These are phyloP conservation scores for Pseudocercospora macadamiae DNA, from an alignment of 2,329 filamentous ascomycete species.

Conservation along the genomic window DNA sequence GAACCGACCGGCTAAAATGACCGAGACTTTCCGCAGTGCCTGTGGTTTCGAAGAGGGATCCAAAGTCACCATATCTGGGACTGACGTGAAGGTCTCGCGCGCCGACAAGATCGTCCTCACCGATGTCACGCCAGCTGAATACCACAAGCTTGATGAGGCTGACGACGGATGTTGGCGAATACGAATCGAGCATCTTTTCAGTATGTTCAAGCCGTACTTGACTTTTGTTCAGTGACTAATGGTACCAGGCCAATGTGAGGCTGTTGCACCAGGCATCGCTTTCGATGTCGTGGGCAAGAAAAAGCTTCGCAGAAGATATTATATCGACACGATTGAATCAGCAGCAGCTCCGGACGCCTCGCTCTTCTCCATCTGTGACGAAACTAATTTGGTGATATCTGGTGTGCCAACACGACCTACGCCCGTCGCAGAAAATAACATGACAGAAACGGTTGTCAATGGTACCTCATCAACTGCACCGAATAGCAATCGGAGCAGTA, in stretches of 20 bases:
- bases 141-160: slow-evolving; percentile 23
- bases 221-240: background rate
- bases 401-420: background rate
- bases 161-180: slow-evolving; percentile 42
- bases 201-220: slow-evolving; percentile 3
- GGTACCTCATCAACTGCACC: background rate
- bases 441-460: background rate
- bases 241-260: slow-evolving; percentile 54
- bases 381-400: slow-evolving; percentile 27
- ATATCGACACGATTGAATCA: slow-evolving; percentile 58
- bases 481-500: background rate
- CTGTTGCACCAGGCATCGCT: slow-evolving; percentile 69
- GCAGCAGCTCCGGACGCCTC: slow-evolving; percentile 21
- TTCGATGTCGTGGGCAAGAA: slow-evolving; percentile 64
- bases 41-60: slow-evolving; percentile 75
- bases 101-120: slow-evolving; percentile 63
- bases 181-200: slow-evolving; percentile 20
- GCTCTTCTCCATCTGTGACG: slow-evolving; percentile 27
- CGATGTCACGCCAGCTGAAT: slow-evolving; percentile 55
- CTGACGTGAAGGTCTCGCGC: slow-evolving; percentile 55
- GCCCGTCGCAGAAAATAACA: too few species aligned
- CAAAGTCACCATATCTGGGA: slow-evolving; percentile 63
- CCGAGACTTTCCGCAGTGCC: slow-evolving; percentile 71
- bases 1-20: slow-evolving; percentile 71
- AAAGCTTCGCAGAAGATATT: slow-evolving; percentile 64